A percentile compares a stretch with the other conserved stretches of the same genome.
These are phyloP conservation scores for Draba incana DNA, from an alignment of 345 rosid species.

Conservation along the genomic window DNA sequence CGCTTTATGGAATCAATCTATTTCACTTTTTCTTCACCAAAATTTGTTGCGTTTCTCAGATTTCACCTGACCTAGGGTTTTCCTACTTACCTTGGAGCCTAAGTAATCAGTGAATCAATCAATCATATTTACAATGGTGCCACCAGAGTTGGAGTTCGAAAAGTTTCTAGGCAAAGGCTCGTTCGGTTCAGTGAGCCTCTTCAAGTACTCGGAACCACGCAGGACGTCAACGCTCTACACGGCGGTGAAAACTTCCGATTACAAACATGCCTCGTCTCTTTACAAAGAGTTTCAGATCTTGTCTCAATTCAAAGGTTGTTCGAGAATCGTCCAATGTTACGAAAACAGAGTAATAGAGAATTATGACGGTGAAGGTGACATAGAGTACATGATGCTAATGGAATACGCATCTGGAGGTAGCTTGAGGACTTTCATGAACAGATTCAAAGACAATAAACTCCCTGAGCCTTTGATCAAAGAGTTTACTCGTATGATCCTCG, in stretches of 20 bases:
- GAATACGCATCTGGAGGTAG: slow-evolving; percentile 56
- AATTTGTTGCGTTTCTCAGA: too few relatives aligned
- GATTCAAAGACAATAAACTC: slow-evolving; percentile 33
- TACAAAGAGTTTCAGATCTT: slow-evolving; percentile 47
- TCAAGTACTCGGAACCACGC: slow-evolving; percentile 4
- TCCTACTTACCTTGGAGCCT: too few relatives aligned
- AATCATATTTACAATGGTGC: neutral
- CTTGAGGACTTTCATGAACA: slow-evolving; percentile 33
- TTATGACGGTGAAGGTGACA: neutral
- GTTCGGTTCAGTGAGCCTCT: slow-evolving; percentile 2
- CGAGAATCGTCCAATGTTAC: slow-evolving; percentile 42
- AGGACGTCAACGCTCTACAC: neutral
- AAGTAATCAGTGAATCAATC: too few relatives aligned
- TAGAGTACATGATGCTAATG: slow-evolving; percentile 42
- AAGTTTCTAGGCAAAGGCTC: slow-evolving; percentile 4
- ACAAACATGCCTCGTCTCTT: slow-evolving; percentile 34
- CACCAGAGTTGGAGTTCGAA: neutral
- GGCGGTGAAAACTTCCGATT: slow-evolving; percentile 46
- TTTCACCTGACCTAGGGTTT: too few relatives aligned
- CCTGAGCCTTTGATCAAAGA: slow-evolving; percentile 41
- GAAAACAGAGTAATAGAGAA: slow-evolving; percentile 40
- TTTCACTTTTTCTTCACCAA: too few relatives aligned
- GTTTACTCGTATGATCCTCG: slow-evolving; percentile 43
- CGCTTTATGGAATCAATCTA: too few relatives aligned
- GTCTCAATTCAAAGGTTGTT: slow-evolving; percentile 32